These are phyloP conservation scores for Baudoinia panamericana DNA, from an alignment of 495 filamentous ascomycete species.

Conservation along the genomic window DNA sequence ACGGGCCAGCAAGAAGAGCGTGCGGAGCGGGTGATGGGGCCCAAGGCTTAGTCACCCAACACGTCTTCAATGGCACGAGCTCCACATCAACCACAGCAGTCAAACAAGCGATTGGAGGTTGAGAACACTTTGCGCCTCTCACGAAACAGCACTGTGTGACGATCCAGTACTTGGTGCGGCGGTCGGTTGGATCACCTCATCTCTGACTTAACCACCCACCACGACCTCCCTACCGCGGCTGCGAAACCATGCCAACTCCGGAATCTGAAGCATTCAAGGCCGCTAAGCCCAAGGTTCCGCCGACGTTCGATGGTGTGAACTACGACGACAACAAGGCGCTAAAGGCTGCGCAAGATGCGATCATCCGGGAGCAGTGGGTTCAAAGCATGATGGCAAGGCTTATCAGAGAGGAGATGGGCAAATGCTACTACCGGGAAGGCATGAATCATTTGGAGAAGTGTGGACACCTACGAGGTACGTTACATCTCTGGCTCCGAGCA, in stretches of 20 bases:
- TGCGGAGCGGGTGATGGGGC: constrained; percentile 1
- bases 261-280: constrained; percentile 89
- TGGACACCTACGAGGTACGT: constrained; percentile 75
- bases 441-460: constrained; percentile 98
- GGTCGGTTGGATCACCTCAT: too few relatives aligned
- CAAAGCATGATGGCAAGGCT: constrained; percentile 91
- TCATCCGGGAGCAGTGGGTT: constrained; percentile 96
- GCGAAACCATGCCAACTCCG: constrained; percentile 64
- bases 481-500: constrained; percentile 1
- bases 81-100: too few relatives aligned
- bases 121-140: too few relatives aligned
- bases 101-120: too few relatives aligned
- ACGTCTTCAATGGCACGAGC: too few relatives aligned
- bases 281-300: constrained; percentile 84
- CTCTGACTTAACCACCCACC: neutral
- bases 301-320: constrained; percentile 94
- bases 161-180: too few relatives aligned
- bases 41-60: neutral
- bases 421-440: constrained; percentile 88
- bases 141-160: too few relatives aligned
- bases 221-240: neutral
- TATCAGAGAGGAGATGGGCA: constrained; percentile 84
- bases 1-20: constrained; percentile 12
- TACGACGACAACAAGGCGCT: constrained; percentile 81
- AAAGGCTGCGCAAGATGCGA: constrained; percentile 86